Evolutionary conservation across 2,329 filamentous ascomycete species (phyloP).

Genomic region (Alternaria arbusti): DNA sequence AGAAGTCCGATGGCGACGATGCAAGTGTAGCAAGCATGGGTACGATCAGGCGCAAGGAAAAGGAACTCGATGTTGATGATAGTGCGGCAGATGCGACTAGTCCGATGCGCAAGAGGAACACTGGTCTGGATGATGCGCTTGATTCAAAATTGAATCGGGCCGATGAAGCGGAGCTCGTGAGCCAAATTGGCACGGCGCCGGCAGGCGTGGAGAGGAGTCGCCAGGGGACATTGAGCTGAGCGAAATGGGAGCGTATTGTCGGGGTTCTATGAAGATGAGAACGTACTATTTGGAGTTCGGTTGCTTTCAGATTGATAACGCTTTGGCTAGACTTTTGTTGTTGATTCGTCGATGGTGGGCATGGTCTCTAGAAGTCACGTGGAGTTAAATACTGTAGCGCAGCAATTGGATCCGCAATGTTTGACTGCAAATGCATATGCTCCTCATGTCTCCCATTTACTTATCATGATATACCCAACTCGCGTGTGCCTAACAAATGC

Average conservation of each 20-base stretch:
- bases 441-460: neutral
- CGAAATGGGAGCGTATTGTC: neutral
- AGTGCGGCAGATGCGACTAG: conserved; percentile 50
- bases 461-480: neutral
- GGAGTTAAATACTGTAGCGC: neutral
- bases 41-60: conserved; percentile 33
- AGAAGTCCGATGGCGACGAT: conserved; percentile 31
- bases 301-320: neutral
- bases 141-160: conserved; percentile 12
- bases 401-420: neutral
- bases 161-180: conserved; percentile 24
- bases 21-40: conserved; percentile 32
- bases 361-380: neutral
- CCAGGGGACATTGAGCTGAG: conserved; percentile 31
- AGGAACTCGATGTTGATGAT: conserved; percentile 50
- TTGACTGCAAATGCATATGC: neutral
- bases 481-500: neutral
- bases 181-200: conserved; percentile 36
- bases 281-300: neutral
- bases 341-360: neutral
- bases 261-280: neutral
- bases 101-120: conserved; percentile 39
- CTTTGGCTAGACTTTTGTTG: neutral
- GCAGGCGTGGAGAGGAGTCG: conserved; percentile 37
- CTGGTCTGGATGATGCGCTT: conserved; percentile 35